Base-by-base conservation (phyloP, 441 rosid species). In the Viola pubescens region DNA sequence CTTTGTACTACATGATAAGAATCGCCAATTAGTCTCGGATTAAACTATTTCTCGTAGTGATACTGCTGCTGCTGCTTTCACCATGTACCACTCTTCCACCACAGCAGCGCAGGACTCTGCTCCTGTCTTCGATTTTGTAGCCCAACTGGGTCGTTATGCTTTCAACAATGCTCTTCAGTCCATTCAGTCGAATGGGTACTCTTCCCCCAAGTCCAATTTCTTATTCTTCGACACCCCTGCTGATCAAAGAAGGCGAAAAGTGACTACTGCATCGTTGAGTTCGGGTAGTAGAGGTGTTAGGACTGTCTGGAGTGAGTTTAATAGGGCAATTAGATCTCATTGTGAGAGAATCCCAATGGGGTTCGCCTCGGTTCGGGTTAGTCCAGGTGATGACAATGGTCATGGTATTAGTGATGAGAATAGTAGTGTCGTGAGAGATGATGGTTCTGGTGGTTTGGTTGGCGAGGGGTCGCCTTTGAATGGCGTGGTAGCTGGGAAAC, bases 291-390 rank as follows among this genome's bases (percentile, higher is more conserved):
- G 73, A 47, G 80, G 80, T 16, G 7, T 83, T 40, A 56, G 65
- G 56, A 68, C 69, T 55, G 46, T 88, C 48, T 62, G 84, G 60
- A 76, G 50, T n/a, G 89, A 89, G 55, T 86, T 94, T 60, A 88
- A 89, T 37, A 76, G 73, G 62, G 77, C 72, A 14, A 70, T 89
- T 59, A 79, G 76, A 72, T 77, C 83, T 58, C 98, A 88, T 37
- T 82, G 85, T 54, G 86, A 83, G 52, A 88, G 83, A 61, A 81
- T 86, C 66, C 96, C 97, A 1, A 77, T 88, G 42, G 89, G 88
- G 61, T 90, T 94, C 42, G 96, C 86, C 44, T 81, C 98, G 4
- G 67, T 89, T 49, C 69, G 70, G 62, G 73, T 73, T 37, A 74
- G 80, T 56, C 58, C 86, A 34, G 79, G 75, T 8, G 87, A 81